phyloP scores from a whole-genome alignment of 495 filamentous ascomycete species.

The Penicillium ochrochloron region DNA sequence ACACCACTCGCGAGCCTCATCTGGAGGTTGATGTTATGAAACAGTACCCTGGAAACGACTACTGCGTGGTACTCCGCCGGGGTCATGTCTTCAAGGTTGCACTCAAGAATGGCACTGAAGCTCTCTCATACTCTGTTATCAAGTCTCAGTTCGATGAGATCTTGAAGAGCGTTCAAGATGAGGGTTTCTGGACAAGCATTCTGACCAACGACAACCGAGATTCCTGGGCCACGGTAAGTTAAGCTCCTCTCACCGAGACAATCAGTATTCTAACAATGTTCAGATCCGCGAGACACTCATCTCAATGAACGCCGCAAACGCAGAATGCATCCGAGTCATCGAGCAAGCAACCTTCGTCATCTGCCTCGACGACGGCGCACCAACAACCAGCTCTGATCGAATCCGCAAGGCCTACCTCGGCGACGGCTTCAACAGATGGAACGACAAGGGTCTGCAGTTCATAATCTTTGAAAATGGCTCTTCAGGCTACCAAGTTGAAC shows the following conservation, averaged over 20 bases:
- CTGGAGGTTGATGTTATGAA: not conserved
- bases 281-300: not conserved
- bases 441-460: conserved; percentile 10
- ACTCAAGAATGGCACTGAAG: not conserved
- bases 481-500: conserved; percentile 2
- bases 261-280: not conserved
- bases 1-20: conserved; percentile 6
- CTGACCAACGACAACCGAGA: conserved; percentile 7
- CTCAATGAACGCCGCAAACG: not conserved
- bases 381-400: conserved; percentile 3
- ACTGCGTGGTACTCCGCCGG: conserved; percentile 1
- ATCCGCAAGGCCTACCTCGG: conserved; percentile 5
- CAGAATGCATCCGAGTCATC: conserved; percentile 8
- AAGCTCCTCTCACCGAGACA: not conserved
- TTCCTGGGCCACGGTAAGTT: conserved; percentile 1
- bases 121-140: not conserved
- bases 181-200: conserved; percentile 4
- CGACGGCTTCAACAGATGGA: conserved; percentile 9
- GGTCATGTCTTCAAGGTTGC: conserved; percentile 6
- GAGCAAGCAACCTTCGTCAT: conserved; percentile 2
- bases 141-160: not conserved
- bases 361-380: conserved; percentile 6
- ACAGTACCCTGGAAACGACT: conserved; percentile 9
- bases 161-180: not conserved
- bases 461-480: not conserved